phyloP scores from a whole-genome alignment of 345 rosid genomes.

The Streptanthus diversifolius region DNA sequence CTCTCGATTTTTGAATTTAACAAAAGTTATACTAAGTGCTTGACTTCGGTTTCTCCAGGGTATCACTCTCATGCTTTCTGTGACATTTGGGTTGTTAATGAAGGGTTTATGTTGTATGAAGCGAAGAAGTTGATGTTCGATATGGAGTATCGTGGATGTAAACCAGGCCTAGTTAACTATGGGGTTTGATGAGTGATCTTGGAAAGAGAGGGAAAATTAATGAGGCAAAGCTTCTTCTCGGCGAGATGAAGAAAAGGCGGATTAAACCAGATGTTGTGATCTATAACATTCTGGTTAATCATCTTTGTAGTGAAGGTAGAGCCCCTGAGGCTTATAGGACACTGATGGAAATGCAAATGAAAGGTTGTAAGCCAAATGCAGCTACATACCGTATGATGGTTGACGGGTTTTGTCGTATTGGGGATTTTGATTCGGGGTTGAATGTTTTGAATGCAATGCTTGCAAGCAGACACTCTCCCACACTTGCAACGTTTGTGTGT shows the following conservation, averaged over 20 bases:
- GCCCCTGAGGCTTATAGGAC: slow-evolving; percentile 57
- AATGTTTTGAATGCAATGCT: slow-evolving; percentile 73
- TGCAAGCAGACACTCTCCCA: slow-evolving; percentile 59
- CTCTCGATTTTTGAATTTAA: not conserved
- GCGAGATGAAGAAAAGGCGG: slow-evolving; percentile 77
- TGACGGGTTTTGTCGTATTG: slow-evolving; percentile 63
- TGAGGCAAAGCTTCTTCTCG: slow-evolving; percentile 55
- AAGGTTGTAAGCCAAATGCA: slow-evolving; percentile 76
- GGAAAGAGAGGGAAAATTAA: slow-evolving; percentile 77
- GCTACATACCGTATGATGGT: slow-evolving; percentile 82
- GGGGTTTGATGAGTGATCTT: slow-evolving; percentile 84
- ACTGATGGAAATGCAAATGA: slow-evolving; percentile 69
- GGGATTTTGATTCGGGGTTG: slow-evolving; percentile 70
- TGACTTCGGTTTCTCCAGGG: slow-evolving; percentile 39
- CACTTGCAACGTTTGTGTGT: slow-evolving; percentile 45
- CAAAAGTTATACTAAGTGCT: not conserved
- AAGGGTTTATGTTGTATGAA: slow-evolving; percentile 63
- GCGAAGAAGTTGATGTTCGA: slow-evolving; percentile 78
- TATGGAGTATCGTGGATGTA: slow-evolving; percentile 90
- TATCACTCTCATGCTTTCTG: slow-evolving; percentile 43
- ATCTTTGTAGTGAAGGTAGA: slow-evolving; percentile 62
- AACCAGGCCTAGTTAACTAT: slow-evolving; percentile 53
- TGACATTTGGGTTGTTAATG: slow-evolving; percentile 71
- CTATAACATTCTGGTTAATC: slow-evolving; percentile 69
- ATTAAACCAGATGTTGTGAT: slow-evolving; percentile 74